Base-by-base conservation (phyloP, 495 filamentous ascomycete species). In the Xylaria scruposa region DNA sequence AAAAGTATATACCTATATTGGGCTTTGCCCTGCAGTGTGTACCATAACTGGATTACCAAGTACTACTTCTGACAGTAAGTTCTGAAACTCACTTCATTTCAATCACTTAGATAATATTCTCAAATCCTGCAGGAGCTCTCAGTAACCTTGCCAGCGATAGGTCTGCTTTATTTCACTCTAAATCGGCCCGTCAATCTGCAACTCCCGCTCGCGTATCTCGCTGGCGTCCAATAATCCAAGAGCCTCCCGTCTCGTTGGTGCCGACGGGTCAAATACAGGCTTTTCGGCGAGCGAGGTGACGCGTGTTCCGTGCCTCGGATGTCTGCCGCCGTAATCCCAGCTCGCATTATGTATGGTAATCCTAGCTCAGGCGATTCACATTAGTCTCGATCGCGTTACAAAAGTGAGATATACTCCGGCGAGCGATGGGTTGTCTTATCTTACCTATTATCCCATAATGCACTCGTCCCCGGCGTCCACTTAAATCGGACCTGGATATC, bases 401-500 rank as follows among this genome's bases (percentile, higher is more conserved):
- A 59, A 62, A 38, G 36, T 65, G 36, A 10, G 13, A 42, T 33
- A 42, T 2, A 15, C 5, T 21, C 8, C n/a, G 9, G 33, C 24
- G 38, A 58, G 15, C 24, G 1, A 38, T 13, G 29, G 26, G 26
- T 15, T 4, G 26, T 31, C 12, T 6, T 6, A 38, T 78, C 83
- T 79, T 46, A 89, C 87, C 87, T 80, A 73, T 91, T 91, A 78
- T 91, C 89, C 89, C 89, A 91, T 21, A 92, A 79, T 1, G 86
- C 90, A 72, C 85, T 88, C 6, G 89, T 90, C 13, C 83, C 74
- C 0, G 88, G 88, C 15, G 83, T 90, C 91, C 90, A 91, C 71
- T 84, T 85, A 78, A 91, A 91, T 0, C 90, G 87, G 44, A 91
- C 83, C 78, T 93, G 89, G 70, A 92, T 91, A 74, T 93, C 91